Conservation (phyloP, 225 moss, liverwort and hornwort genomes). For the Neckera pumila region DNA sequence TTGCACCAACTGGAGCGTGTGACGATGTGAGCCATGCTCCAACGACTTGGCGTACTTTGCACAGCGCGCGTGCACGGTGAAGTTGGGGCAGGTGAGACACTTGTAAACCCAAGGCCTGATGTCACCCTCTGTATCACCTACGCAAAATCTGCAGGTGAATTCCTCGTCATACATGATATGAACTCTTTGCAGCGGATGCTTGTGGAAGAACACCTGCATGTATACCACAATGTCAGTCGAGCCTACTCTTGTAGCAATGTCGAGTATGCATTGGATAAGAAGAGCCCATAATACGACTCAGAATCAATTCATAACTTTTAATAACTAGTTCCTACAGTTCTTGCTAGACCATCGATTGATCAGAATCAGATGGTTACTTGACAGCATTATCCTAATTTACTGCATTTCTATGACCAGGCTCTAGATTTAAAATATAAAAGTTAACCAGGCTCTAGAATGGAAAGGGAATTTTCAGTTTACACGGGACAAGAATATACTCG, state of each 20-base stretch:
- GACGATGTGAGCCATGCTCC: neutral
- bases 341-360: neutral
- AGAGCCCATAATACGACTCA: neutral
- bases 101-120: neutral
- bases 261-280: neutral
- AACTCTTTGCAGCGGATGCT: neutral
- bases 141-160: neutral
- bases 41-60: neutral
- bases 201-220: neutral
- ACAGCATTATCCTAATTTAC: neutral
- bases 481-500: no score
- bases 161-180: neutral
- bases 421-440: no score
- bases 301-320: neutral
- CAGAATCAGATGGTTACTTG: neutral
- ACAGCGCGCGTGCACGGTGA: neutral
- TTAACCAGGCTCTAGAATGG: neutral
- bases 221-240: neutral
- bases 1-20: neutral
- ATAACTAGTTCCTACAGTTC: neutral
- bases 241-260: neutral
- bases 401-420: neutral
- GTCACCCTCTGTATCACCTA: neutral
- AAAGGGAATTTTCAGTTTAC: neutral
- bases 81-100: neutral